Percentiles rank a stretch among this genome's conserved stretches.
phyloP scores from a whole-genome alignment of 192 early-diverging fungal species.

The Umbelopsis ramanniana region DNA sequence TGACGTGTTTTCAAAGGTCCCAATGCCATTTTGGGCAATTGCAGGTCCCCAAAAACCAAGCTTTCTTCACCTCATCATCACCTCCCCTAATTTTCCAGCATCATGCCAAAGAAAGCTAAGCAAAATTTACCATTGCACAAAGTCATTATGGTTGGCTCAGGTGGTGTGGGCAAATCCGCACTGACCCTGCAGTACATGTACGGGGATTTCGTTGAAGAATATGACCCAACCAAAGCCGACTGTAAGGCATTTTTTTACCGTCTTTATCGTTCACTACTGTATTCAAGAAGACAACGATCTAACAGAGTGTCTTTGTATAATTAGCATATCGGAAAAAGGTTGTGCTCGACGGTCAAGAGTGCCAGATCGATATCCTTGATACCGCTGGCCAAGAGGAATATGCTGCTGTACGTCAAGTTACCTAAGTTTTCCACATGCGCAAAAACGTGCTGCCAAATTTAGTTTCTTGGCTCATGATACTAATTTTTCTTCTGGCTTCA shows the following conservation, averaged over 20 bases:
- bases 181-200: conserved; percentile 91
- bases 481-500: conserved; percentile 21
- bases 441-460: conserved; percentile 1
- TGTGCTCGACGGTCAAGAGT: conserved; percentile 70
- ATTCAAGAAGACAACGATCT: not conserved
- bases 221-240: conserved; percentile 93
- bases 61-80: conserved; percentile 8
- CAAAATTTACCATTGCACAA: conserved; percentile 81
- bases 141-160: conserved; percentile 91
- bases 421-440: not conserved
- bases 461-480: conserved; percentile 2
- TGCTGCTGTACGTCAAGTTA: conserved; percentile 64
- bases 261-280: not conserved
- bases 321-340: conserved; percentile 82
- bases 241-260: conserved; percentile 33
- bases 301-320: not conserved
- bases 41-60: conserved; percentile 10
- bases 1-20: conserved; percentile 13
- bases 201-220: conserved; percentile 93
- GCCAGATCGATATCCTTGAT: conserved; percentile 89
- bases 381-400: conserved; percentile 93
- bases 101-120: conserved; percentile 73
- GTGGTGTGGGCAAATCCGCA: conserved; percentile 90
- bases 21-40: conserved; percentile 20
- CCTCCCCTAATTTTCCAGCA: conserved; percentile 10